Conservation (phyloP, 2,329 filamentous ascomycete genomes). For the Cladosporium halotolerans region DNA sequence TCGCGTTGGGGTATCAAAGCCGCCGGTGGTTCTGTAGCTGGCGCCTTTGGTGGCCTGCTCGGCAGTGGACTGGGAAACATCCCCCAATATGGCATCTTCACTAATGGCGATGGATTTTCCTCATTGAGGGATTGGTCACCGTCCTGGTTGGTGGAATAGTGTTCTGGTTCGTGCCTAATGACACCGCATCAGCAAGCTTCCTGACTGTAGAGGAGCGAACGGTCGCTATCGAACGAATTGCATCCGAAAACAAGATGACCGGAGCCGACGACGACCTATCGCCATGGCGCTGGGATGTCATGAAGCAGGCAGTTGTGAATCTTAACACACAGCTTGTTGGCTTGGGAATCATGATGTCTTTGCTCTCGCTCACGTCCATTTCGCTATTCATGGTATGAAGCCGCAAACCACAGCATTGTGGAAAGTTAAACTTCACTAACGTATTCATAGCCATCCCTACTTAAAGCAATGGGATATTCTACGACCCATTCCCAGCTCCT, state of each 20-base stretch:
- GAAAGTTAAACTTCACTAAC: too few species aligned
- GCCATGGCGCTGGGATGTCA: slow-evolving; percentile 45
- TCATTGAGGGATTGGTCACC: slow-evolving; percentile 19
- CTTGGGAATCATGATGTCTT: too few species aligned
- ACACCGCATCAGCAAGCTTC: slow-evolving; percentile 38
- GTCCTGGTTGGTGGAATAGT: slow-evolving; percentile 32
- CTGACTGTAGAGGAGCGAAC: slow-evolving; percentile 54
- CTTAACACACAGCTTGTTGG: too few species aligned
- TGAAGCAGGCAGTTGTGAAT: slow-evolving; percentile 17
- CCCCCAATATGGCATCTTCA: too few species aligned
- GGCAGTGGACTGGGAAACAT: slow-evolving; percentile 24
- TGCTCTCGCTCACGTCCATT: too few species aligned
- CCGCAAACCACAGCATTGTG: too few species aligned
- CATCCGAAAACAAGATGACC: slow-evolving; percentile 40
- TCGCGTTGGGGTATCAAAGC: too few species aligned
- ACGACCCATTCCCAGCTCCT: slow-evolving; percentile 20
- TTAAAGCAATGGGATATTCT: slow-evolving; percentile 16
- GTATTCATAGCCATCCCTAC: too few species aligned
- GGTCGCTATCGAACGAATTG: slow-evolving; percentile 40
- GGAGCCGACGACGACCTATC: slow-evolving; percentile 57
- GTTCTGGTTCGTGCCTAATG: slow-evolving; percentile 49
- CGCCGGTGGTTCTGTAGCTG: slow-evolving; percentile 29
- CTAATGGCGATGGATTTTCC: slow-evolving; percentile 20
- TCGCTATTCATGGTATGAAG: too few species aligned
- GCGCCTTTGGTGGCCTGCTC: slow-evolving; percentile 22